These are phyloP conservation scores for Aleurites moluccanus DNA, from an alignment of 441 rosid species.

Conservation along the genomic window DNA sequence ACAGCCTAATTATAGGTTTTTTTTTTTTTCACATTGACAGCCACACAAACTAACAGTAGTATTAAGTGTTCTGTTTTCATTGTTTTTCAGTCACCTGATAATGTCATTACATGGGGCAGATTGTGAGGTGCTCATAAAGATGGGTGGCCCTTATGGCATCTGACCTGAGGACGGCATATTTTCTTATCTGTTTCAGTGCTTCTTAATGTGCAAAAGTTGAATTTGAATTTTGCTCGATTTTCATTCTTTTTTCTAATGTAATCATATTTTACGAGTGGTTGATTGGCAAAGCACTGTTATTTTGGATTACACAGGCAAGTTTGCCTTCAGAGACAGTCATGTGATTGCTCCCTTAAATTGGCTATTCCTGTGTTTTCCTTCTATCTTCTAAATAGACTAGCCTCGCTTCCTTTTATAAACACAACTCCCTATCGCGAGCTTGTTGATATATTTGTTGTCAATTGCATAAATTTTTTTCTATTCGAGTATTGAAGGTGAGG, in stretches of 20 bases:
- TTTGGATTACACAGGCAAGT: neutral
- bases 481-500: no score
- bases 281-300: neutral
- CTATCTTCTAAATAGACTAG: no score
- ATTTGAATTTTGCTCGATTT: neutral
- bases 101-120: neutral
- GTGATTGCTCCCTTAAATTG: no score
- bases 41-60: neutral
- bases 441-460: no score
- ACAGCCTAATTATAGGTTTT: constrained; percentile 10
- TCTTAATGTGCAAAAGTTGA: neutral
- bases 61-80: neutral
- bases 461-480: neutral
- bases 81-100: neutral
- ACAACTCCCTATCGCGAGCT: neutral
- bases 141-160: neutral
- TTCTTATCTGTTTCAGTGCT: neutral
- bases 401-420: neutral
- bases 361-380: neutral
- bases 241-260: neutral
- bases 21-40: neutral
- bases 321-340: neutral
- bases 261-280: neutral
- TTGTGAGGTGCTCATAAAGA: neutral
- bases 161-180: neutral